phyloP scores from a whole-genome alignment of 2,329 filamentous ascomycete species.

The Sporothrix euskadiensis region DNA sequence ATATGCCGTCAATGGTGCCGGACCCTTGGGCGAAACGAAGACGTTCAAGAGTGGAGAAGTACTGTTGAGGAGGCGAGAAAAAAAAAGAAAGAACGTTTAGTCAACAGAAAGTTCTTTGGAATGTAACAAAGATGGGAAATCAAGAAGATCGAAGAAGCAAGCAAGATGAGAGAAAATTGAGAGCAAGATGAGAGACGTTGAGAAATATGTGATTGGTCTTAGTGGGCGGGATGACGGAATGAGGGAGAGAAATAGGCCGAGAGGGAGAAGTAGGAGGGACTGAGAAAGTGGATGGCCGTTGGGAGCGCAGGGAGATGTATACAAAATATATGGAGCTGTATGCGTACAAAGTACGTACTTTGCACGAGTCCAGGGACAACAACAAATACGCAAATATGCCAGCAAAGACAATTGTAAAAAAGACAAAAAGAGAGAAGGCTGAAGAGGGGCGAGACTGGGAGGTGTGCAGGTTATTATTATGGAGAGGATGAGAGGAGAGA shows the following conservation, averaged over 20 bases:
- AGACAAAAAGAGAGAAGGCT: background rate
- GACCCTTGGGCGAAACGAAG: slow-evolving; percentile 61
- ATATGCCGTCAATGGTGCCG: slow-evolving; percentile 41
- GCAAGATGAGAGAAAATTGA: slow-evolving; percentile 6
- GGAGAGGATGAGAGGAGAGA: background rate
- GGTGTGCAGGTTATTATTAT: slow-evolving; percentile 1
- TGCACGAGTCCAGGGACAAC: background rate
- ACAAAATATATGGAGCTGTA: slow-evolving; percentile 9
- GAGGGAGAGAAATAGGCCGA: slow-evolving; percentile 22
- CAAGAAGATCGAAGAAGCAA: background rate
- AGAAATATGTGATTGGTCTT: background rate
- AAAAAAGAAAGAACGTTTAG: slow-evolving; percentile 30
- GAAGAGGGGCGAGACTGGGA: background rate
- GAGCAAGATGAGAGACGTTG: slow-evolving; percentile 4
- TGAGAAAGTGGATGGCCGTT: background rate
- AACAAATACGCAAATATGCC: background rate
- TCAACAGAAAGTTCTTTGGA: slow-evolving; percentile 19
- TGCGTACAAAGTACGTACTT: background rate
- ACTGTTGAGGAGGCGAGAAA: slow-evolving; percentile 48
- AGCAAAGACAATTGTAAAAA: background rate
- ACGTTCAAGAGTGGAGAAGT: slow-evolving; percentile 72
- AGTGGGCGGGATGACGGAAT: slow-evolving; percentile 22
- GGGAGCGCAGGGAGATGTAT: slow-evolving; percentile 3
- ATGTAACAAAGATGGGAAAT: background rate
- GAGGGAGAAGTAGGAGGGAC: background rate